A percentile compares a stretch with the other conserved stretches of the same genome.
Conservation (phyloP, 2,329 filamentous ascomycete genomes). For the Curvularia spicifera region DNA sequence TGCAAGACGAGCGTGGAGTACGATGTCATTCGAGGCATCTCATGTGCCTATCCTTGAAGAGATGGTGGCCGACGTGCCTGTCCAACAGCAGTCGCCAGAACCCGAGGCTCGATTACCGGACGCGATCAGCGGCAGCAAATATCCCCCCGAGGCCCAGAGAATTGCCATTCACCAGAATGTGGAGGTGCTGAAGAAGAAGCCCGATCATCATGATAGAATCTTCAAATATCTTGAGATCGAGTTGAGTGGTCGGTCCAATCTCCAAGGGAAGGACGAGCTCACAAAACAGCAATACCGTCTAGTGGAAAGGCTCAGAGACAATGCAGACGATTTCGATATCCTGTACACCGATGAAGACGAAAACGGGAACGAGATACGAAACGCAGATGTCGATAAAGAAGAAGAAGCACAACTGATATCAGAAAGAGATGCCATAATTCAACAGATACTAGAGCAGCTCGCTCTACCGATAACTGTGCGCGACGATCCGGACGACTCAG, state of each 20-base stretch:
- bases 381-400: background rate
- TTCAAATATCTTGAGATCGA: constrained; percentile 7
- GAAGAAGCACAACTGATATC: background rate
- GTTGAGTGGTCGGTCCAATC: background rate
- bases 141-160: constrained; percentile 1
- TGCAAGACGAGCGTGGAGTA: constrained; percentile 24
- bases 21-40: constrained; percentile 16
- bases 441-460: constrained; percentile 9
- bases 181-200: background rate
- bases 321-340: background rate
- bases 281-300: constrained; percentile 4
- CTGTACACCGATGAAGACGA: background rate
- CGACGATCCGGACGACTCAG: background rate
- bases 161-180: constrained; percentile 10
- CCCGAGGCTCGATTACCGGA: background rate
- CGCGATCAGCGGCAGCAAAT: background rate
- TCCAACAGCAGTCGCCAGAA: background rate
- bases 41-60: constrained; percentile 9
- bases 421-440: constrained; percentile 2
- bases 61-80: background rate
- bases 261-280: background rate
- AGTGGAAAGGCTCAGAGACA: background rate
- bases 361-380: background rate
- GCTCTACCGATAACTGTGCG: background rate
- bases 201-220: background rate